Evolutionary conservation across 2,329 filamentous ascomycete species (phyloP), one percentile per base, ranked within the genome.

Genomic region (Emmonsiellopsis sp.): DNA sequence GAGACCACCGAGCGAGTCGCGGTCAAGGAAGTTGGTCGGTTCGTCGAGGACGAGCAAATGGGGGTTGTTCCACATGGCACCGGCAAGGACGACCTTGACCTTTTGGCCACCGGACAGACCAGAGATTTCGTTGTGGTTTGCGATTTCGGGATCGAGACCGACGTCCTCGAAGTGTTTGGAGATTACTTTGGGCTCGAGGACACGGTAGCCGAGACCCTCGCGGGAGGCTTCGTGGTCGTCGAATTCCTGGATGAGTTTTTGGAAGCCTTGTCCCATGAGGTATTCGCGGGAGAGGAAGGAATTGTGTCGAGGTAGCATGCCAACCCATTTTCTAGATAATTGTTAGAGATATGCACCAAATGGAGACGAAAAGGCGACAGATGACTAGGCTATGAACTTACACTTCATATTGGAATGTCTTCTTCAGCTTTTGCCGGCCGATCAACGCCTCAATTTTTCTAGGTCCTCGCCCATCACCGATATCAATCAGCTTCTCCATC

Each of bases 161-260:
- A 97, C 81, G 65, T 98, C 93, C 65, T 97, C 91, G 65, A 98
- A 98, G 75, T 98, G 93, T 81, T 97, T 94, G 55, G 88, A 87
- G 73, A 98, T 97, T 66, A 94, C 83, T 65, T 91, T 88, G 48
- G 92, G 92, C 68, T 95, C 89, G 53, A 98, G 83, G 63, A 91
- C 82, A 68, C 93, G 89, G 81, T 93, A 98, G 60, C 93, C 92
- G 38, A 98, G 84, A 81, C 93, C 93, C 73, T 98, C 93, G 66
- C 93, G 88, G n/a, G 92, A 95, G 13, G 93, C 88, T 75, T 98
- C 93, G 76, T 97, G 92, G 69, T 98, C 93, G 65, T 98, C 94
- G 60, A 97, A 98, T 71, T 98, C 93, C 69, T 98, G 93, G 43
- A 98, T 81, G 58, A 97, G 78, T 78, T 98, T 98, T 74, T 81